Evolutionary conservation across 305 asterid species (phyloP).

Genomic region (Ajuga reptans): DNA sequence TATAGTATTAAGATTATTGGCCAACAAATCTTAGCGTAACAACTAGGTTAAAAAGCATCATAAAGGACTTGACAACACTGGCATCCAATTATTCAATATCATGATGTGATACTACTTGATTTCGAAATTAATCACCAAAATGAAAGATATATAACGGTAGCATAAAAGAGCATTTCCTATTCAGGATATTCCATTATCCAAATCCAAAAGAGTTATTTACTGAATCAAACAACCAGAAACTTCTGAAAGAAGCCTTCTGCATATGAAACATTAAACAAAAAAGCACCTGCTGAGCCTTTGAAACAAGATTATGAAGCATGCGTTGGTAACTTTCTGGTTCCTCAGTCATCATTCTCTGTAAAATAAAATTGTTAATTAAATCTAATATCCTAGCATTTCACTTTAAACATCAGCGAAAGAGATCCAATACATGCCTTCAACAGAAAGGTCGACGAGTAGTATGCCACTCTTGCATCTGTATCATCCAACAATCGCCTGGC

Average conservation of each 20-base stretch:
- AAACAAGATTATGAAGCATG: conserved; percentile 83
- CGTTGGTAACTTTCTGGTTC: conserved; percentile 89
- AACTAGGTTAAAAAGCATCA: no score
- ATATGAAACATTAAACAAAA: conserved; percentile 15
- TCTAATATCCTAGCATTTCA: conserved; percentile 12
- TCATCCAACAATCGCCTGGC: conserved; percentile 87
- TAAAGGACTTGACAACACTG: no score
- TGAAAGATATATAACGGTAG: no score
- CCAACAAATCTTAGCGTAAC: no score
- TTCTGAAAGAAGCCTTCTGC: conserved; percentile 4
- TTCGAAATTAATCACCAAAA: no score
- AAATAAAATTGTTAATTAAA: conserved; percentile 23
- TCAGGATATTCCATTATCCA: no score
- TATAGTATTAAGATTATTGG: no score
- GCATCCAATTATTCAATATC: no score
- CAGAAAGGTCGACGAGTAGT: conserved; percentile 93
- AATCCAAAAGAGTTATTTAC: background rate
- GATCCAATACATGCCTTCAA: conserved; percentile 60
- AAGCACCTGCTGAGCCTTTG: conserved; percentile 91
- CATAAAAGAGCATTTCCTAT: no score
- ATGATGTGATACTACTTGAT: no score
- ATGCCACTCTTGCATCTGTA: conserved; percentile 96
- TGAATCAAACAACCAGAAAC: conserved; percentile 7
- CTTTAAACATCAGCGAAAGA: conserved; percentile 24
- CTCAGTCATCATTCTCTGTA: conserved; percentile 97